A percentile compares a stretch with the other conserved stretches of the same genome.
These are phyloP conservation scores for Gigaspora rosea DNA, from an alignment of 192 early-diverging fungal species.

Conservation along the genomic window DNA sequence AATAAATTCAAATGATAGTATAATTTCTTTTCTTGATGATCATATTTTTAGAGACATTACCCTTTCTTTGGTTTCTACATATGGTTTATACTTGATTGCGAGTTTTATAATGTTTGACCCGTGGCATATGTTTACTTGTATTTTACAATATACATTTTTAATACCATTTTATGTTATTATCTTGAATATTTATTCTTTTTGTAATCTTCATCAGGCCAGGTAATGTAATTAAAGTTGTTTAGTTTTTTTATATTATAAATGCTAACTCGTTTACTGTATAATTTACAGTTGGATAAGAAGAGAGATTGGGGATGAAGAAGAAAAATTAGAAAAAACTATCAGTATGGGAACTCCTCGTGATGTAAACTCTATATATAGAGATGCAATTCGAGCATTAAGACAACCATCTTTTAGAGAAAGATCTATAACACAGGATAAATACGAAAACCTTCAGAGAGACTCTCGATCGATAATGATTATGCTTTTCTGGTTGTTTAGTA, in stretches of 20 bases:
- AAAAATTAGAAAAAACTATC: too few relatives aligned
- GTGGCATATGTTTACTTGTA: constrained; percentile 77
- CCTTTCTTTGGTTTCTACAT: constrained; percentile 69
- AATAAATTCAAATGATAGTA: not conserved
- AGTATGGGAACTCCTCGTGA: too few relatives aligned
- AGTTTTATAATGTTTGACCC: constrained; percentile 73
- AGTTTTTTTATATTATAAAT: not conserved
- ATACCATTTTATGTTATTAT: constrained; percentile 78
- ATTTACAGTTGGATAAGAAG: too few relatives aligned
- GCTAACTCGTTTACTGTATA: not conserved
- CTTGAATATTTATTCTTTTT: constrained; percentile 61
- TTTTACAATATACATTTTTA: constrained; percentile 74
- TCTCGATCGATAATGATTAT: constrained; percentile 76
- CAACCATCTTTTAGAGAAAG: too few relatives aligned
- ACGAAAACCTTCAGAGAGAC: constrained; percentile 76
- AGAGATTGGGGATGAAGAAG: too few relatives aligned
- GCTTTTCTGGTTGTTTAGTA: constrained; percentile 79
- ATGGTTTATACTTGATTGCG: constrained; percentile 72
- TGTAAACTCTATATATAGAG: too few relatives aligned
- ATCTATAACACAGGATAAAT: constrained; percentile 67
- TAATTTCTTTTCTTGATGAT: constrained; percentile 42
- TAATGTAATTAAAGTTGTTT: constrained; percentile 11
- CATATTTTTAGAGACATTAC: constrained; percentile 61
- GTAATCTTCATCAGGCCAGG: constrained; percentile 61
- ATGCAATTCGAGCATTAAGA: too few relatives aligned